Conservation (phyloP, 164 flowering plant species). For the Amborella trichopoda region DNA sequence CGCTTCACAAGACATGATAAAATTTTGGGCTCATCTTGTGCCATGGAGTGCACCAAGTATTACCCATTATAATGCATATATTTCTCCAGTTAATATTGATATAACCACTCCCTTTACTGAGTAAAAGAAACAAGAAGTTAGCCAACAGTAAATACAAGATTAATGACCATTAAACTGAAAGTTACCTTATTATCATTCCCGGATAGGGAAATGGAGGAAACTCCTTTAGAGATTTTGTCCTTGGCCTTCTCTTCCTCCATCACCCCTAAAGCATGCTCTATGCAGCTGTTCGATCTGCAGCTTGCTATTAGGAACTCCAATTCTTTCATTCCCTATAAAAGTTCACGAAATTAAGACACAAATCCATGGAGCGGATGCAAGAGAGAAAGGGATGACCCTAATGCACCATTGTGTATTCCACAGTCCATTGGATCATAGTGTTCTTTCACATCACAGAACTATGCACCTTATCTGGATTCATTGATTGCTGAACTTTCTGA, state of each 20-base stretch:
- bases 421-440: background rate
- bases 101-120: too few relatives aligned
- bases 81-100: too few relatives aligned
- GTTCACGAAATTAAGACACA: background rate
- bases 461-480: slow-evolving; percentile 36
- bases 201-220: slow-evolving; percentile 54
- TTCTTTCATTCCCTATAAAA: slow-evolving; percentile 52
- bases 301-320: slow-evolving; percentile 43
- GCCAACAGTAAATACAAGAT: too few relatives aligned
- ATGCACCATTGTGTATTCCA: background rate
- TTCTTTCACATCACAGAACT: background rate
- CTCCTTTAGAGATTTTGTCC: slow-evolving; percentile 68
- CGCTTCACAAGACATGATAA: too few relatives aligned
- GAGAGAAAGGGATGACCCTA: background rate
- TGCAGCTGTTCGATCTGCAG: slow-evolving; percentile 73
- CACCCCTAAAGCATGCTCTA: slow-evolving; percentile 88
- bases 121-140: too few relatives aligned
- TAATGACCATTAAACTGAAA: too few relatives aligned
- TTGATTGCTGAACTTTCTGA: slow-evolving; percentile 26
- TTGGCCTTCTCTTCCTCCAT: slow-evolving; percentile 79
- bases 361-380: background rate
- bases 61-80: too few relatives aligned
- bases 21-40: too few relatives aligned
- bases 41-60: too few relatives aligned
- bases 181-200: slow-evolving; percentile 68